These are phyloP conservation scores for Aspergillus pseudonomiae DNA, from an alignment of 2,329 filamentous ascomycete species.

Conservation along the genomic window DNA sequence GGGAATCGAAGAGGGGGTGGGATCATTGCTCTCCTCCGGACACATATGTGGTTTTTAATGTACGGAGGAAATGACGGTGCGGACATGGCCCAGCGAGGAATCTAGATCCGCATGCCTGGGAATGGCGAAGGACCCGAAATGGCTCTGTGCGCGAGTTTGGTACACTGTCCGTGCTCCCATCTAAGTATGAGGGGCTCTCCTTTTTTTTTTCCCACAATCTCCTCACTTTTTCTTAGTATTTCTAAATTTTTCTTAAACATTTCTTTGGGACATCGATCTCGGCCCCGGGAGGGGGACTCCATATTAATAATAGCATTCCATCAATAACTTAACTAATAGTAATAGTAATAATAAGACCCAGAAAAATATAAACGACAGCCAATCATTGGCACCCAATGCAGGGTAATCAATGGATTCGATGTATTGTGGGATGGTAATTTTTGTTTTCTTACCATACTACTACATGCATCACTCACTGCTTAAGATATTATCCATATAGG, in stretches of 20 bases:
- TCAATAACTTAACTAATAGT: not conserved
- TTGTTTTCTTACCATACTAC: not conserved
- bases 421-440: not conserved
- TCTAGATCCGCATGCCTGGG: constrained; percentile 17
- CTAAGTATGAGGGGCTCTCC: not conserved
- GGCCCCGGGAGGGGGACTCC: not conserved
- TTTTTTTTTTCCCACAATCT: not conserved
- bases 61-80: not conserved
- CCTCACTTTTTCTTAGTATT: not conserved
- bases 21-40: not conserved
- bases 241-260: not conserved
- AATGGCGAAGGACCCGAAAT: constrained; percentile 14
- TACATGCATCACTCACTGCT: not conserved
- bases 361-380: not conserved
- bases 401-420: not conserved
- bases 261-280: not conserved
- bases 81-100: constrained; percentile 6
- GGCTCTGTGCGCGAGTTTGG: constrained; percentile 16
- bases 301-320: not conserved
- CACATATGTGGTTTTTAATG: not conserved
- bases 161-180: constrained; percentile 16
- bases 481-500: not conserved
- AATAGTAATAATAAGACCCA: not conserved
- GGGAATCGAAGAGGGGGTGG: not conserved
- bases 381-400: not conserved